Evolutionary conservation across 495 filamentous ascomycete species (phyloP).

Genomic region (Aspergillus bertholletiae): DNA sequence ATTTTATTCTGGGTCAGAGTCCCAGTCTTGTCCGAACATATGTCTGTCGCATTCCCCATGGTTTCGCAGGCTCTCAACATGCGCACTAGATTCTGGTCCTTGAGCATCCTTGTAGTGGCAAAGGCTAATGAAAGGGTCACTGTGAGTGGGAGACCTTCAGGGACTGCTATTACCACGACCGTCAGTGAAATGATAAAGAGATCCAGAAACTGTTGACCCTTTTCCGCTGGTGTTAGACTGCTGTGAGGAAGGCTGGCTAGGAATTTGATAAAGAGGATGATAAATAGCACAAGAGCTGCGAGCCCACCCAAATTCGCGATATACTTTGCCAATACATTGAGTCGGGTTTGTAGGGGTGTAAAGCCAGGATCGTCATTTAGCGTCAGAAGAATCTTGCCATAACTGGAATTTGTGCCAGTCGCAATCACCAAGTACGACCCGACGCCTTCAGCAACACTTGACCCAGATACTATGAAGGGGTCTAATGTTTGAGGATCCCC

Average conservation of each 20-base stretch:
- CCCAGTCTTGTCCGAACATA: constrained; percentile 72
- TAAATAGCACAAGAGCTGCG: constrained; percentile 69
- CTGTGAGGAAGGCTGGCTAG: constrained; percentile 34
- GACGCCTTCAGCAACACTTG: constrained; percentile 76
- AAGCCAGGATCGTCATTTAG: constrained; percentile 71
- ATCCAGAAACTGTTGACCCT: constrained; percentile 55
- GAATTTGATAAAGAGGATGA: constrained; percentile 78
- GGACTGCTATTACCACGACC: constrained; percentile 58
- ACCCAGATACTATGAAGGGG: constrained; percentile 71
- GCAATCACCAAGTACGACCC: constrained; percentile 73
- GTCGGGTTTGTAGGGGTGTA: constrained; percentile 77
- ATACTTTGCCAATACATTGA: constrained; percentile 74
- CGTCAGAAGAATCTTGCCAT: constrained; percentile 79
- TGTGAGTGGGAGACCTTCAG: constrained; percentile 56
- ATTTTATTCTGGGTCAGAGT: constrained; percentile 71
- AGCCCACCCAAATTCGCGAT: constrained; percentile 79
- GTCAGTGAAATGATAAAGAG: constrained; percentile 56
- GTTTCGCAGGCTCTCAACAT: constrained; percentile 64
- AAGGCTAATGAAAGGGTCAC: constrained; percentile 73
- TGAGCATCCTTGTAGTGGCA: constrained; percentile 68
- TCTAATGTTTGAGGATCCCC: constrained; percentile 12
- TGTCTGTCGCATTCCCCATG: constrained; percentile 64
- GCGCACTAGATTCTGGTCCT: constrained; percentile 64
- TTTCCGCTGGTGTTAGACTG: constrained; percentile 45
- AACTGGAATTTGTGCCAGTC: constrained; percentile 71